Base-by-base conservation (phyloP, 768 basidiomycete species). In the Sporobolomyces roseus region DNA sequence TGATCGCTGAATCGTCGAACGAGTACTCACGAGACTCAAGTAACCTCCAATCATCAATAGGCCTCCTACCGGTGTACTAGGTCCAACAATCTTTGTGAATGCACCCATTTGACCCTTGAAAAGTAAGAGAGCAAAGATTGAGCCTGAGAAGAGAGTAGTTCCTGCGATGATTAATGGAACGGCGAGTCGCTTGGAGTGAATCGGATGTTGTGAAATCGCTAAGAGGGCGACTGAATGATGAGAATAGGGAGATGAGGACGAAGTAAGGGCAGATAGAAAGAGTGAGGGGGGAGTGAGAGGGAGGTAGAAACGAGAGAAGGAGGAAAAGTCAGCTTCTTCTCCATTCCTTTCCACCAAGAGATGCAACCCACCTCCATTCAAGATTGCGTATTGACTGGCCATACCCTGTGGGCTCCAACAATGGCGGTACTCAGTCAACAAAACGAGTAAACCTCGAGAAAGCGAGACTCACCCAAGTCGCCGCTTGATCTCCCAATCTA, bases 121-220 rank as follows among this genome's bases (percentile, higher is more conserved):
- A 9, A 72, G 63, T 36, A 72, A 21, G 27, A 72, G 45, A 41
- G 71, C 71, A 23, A 72, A 72, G 60, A 72, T 72, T 3, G 43
- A 49, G 3, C 71, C 71, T 29, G 46, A 52, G 67, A 72, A 72
- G 14, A 72, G 35, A 3, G 63, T 68, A 19, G 67, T 66, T 4
- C 71, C 71, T 32, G 64, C 66, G n/a, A 68, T 65, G 54, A 72
- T 60, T 33, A 72, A 50, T 21, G 71, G 66, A 3, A 45, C 56
- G 7, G 71, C 62, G 45, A 63, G 62, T 17, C 70, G 62, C 21
- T 65, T 63, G 25, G 21, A 45, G 41, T 71, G 63, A 21, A 61
- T 38, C 2, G 66, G 70, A n/a, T 71, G 70, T 25, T 71, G 70
- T 3, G 65, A 64, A 53, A 71, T 71, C 27, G 70, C 70, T 43